Base-by-base conservation (phyloP, 129 eudicot species). In the Centella asiatica region DNA sequence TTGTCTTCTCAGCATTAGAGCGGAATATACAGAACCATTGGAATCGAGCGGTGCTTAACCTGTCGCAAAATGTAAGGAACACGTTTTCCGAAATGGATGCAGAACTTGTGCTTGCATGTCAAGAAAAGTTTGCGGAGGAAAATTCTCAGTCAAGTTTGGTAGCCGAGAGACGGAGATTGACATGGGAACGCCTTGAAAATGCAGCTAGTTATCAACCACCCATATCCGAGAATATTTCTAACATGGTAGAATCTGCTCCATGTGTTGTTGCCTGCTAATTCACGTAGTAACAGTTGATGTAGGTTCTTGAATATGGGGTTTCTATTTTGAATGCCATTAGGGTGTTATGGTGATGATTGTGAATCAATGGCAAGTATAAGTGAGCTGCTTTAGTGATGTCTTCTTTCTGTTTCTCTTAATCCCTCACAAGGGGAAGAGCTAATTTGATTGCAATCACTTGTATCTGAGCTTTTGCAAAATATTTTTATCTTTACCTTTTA, bases 21-120 rank as follows among this genome's bases (percentile, higher is more conserved):
- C 58, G 67, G 44, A 83, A 80, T 74, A 74, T 84, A n/a, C 71
- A 55, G 54, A 77, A 77, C 64, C 95, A 86, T 64, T 80, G 90
- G 90, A 77, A 86, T 72, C 84, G 80, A 23, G 76, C 95, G 0
- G 90, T 86, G 36, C 78, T 83, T 42, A 86, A 77, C 83, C 69
- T 80, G 23, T 78, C 95, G 3, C 79, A 80, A 64, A 86, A 86
- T 46, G 87, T 83, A 32, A 69, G 77, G 73, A 86, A 83, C 44
- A 78, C 75, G 66, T 78, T 86, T 51, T 28, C 67, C 9, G 95
- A 83, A 8, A 78, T 70, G 76, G 95, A 86, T 39, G 82, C 83
- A 34, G 76, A 76, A 48, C 78, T 86, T 49, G 76, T 76, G n/a
- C 68, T 67, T 68, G 70, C 78, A 10, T 86, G 95, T 72, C 85